Percentiles rank a stretch among this genome's conserved stretches.
Evolutionary conservation across 306 rosid genomes (phyloP).

Genomic region (Benincasa hispida): DNA sequence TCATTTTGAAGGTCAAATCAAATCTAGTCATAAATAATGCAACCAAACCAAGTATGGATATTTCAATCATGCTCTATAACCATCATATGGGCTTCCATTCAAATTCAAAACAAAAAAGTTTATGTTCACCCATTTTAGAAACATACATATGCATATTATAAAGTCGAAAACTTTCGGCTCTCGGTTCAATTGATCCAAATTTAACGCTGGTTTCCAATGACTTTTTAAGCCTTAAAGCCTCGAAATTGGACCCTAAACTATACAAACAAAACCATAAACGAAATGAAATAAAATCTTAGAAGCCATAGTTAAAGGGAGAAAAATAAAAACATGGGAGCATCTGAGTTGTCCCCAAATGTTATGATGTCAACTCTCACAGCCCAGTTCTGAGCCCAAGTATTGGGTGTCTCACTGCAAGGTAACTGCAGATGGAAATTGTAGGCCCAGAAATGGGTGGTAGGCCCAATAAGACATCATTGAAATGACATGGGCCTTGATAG

Average conservation of each 20-base stretch:
- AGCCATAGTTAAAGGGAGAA: too few relatives aligned
- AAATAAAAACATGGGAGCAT: background rate
- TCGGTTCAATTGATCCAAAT: background rate
- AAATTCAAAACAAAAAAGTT: background rate
- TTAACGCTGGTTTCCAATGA: background rate
- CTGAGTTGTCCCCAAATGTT: background rate
- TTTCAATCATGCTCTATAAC: background rate
- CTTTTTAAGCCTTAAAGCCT: too few relatives aligned
- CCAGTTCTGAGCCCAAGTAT: constrained; percentile 5
- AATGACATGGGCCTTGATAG: background rate
- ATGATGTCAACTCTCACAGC: background rate
- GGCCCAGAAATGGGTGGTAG: constrained; percentile 8
- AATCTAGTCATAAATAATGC: background rate
- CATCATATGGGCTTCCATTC: background rate
- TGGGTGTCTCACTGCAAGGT: background rate
- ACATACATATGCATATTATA: background rate
- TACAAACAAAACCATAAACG: background rate
- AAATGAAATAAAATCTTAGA: background rate
- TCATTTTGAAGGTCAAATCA: constrained; percentile 2
- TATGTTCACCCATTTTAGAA: background rate
- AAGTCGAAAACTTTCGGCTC: background rate
- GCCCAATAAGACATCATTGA: background rate
- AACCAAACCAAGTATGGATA: background rate
- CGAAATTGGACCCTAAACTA: background rate
- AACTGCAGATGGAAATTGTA: background rate